Evolutionary conservation across 768 basidiomycete genomes (phyloP).

Genomic region (Obba rivulosa): DNA sequence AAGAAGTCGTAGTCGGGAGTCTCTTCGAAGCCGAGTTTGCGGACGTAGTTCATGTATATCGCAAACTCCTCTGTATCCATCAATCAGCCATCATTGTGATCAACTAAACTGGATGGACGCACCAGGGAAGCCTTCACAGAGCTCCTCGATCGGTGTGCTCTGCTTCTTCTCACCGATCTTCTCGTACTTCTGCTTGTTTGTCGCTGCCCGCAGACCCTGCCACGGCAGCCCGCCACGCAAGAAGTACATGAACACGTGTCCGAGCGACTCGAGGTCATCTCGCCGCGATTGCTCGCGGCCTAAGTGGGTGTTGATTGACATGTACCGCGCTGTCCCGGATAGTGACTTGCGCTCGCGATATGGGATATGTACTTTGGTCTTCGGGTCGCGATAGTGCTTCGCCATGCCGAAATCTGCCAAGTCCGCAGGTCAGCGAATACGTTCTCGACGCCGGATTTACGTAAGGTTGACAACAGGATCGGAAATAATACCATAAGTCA

Average conservation of each 20-base stretch:
- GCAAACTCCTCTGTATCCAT: constrained; percentile 79
- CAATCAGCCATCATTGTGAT: not conserved
- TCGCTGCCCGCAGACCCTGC: constrained; percentile 96
- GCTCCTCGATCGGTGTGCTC: constrained; percentile 82
- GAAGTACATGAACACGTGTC: constrained; percentile 99
- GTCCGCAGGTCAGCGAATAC: constrained; percentile 10
- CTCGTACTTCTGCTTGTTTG: constrained; percentile 99
- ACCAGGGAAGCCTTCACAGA: constrained; percentile 98
- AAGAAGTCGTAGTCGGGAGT: constrained; percentile 97
- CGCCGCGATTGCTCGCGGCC: constrained; percentile 92
- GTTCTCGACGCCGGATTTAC: no score
- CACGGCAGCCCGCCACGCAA: constrained; percentile 93
- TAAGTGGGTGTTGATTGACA: constrained; percentile 99
- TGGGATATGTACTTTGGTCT: constrained; percentile 97
- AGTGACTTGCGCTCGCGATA: constrained; percentile 97
- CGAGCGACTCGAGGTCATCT: constrained; percentile 94
- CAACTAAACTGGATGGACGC: constrained; percentile 23
- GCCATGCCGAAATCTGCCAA: constrained; percentile 95
- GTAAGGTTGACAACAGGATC: not conserved
- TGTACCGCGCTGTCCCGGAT: constrained; percentile 96
- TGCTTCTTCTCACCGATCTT: constrained; percentile 99
- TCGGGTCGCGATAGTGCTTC: constrained; percentile 98
- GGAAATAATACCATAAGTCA: not conserved
- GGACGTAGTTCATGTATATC: constrained; percentile 99
- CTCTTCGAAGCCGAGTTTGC: constrained; percentile 97